Percentiles rank a stretch among this genome's conserved stretches.
Conservation (phyloP, 2,329 filamentous ascomycete species). For the Fusarium torreyae region DNA sequence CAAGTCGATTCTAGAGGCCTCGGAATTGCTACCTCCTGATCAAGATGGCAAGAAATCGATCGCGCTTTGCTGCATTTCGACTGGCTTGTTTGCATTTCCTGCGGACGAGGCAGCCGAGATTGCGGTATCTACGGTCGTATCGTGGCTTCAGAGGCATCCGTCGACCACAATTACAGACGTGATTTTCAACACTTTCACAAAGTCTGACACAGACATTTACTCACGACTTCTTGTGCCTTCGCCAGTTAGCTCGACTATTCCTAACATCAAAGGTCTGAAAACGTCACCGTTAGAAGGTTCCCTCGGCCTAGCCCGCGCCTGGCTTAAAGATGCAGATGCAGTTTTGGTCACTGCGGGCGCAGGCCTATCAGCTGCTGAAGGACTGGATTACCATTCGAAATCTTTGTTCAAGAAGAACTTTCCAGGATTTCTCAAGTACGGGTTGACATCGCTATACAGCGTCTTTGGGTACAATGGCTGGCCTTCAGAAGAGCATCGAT, state of each 20-base stretch:
- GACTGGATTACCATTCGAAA: constrained; percentile 42
- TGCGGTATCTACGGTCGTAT: constrained; percentile 14
- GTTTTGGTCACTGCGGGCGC: constrained; percentile 43
- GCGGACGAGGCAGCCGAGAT: constrained; percentile 37
- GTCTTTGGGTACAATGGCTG: constrained; percentile 39
- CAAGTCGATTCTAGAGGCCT: constrained; percentile 10
- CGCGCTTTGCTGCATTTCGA: constrained; percentile 45
- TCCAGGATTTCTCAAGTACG: constrained; percentile 30
- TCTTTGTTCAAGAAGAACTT: constrained; percentile 36
- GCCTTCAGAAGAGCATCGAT: constrained; percentile 44
- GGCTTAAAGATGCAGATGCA: constrained; percentile 41
- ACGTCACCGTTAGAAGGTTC: neutral
- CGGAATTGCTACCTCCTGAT: neutral
- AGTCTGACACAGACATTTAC: constrained; percentile 38
- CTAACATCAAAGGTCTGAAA: accelerated
- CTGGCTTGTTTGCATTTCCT: constrained; percentile 42
- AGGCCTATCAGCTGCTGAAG: constrained; percentile 43
- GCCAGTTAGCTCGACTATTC: accelerated
- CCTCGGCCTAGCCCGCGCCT: constrained; percentile 11
- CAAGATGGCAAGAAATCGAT: constrained; percentile 25
- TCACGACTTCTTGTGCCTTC: neutral
- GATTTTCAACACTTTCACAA: constrained; percentile 43
- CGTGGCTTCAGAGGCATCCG: constrained; percentile 28
- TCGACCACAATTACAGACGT: constrained; percentile 38
- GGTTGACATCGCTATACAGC: constrained; percentile 37